Base-by-base conservation (phyloP, 805 yeast species). In the Zygosaccharomyces gambellarensis region DNA sequence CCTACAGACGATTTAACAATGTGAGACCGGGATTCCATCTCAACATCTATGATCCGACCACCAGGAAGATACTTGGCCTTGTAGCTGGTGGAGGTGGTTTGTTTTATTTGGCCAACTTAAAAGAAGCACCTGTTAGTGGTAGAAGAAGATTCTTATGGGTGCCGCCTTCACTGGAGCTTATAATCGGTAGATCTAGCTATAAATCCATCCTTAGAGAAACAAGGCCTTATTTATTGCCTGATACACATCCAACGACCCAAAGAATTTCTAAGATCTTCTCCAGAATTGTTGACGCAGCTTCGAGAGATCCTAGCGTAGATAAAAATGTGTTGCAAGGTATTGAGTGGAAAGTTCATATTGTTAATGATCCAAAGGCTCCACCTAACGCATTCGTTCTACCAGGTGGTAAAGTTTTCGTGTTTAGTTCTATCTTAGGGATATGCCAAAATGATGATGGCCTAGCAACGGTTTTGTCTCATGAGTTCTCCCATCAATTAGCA, bases 311-410 rank as follows among this genome's bases (percentile, higher is more conserved):
- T 47, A 40, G 75, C 60, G 60, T 65, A 64, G 65, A 70, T 63
- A 58, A 62, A 54, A 43, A 55, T 17, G 43, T 53, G 41, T 40
- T 67, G 17, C 59, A 61, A 12, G 65, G 71, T 56, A 55, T 70
- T 0, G 60, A 71, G 25, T 94, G 99, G 98, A 72, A 79, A 55
- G 80, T 94, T 27, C 88, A 88, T 63, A 86, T 94, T 21, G 83
- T 88, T 19, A 78, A 84, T 53, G 84, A 81, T 49, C 80, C 85
- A 1, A 68, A 69, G 30, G 75, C 75, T n/a, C 90, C 95, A 12
- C 98, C 99, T 2, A 94, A 94, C 69, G 99, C 99, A 1, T 92
- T 94, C 69, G 96, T 94, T 17, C 73, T 94, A 31, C 98, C 98
- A 19, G 92, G 94, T 52, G 99, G 99, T 5, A 90, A 90, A 66